Percentiles rank a stretch among this genome's conserved stretches.
Evolutionary conservation across 116 monocot genomes (phyloP).

Genomic region (Cymodocea nodosa): DNA sequence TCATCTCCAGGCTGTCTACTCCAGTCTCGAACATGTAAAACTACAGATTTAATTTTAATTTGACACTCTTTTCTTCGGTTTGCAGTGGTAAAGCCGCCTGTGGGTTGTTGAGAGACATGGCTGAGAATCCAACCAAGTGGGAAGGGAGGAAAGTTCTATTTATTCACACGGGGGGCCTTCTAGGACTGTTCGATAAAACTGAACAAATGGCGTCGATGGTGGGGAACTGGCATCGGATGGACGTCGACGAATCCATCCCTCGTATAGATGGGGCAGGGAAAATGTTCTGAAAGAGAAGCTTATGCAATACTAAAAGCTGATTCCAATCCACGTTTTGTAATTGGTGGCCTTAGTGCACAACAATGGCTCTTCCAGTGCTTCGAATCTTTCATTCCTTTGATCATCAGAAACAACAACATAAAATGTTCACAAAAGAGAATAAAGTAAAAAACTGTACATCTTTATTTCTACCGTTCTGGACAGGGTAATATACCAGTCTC

Average conservation of each 20-base stretch:
- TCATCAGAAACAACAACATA: too few species aligned
- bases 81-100: constrained; percentile 77
- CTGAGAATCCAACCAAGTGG: constrained; percentile 60
- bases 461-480: neutral
- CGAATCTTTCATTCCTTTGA: too few species aligned
- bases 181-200: constrained; percentile 1
- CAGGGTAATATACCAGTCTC: neutral
- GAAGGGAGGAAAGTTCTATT: constrained; percentile 65
- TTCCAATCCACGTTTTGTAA: neutral
- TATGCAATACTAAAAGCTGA: neutral
- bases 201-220: too few species aligned
- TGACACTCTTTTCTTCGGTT: neutral
- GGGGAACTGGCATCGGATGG: constrained; percentile 25
- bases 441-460: neutral
- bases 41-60: neutral
- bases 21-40: neutral
- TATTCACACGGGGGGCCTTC: constrained; percentile 85
- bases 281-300: constrained; percentile 35
- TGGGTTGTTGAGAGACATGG: constrained; percentile 69
- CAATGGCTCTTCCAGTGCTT: too few species aligned
- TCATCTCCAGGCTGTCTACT: neutral
- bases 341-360: too few species aligned
- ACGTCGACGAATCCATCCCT: constrained; percentile 40
- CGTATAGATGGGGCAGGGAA: constrained; percentile 62
- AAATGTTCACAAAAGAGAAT: too few species aligned